Evolutionary conservation across 2,329 filamentous ascomycete genomes (phyloP).

Genomic region (Trichoderma cornu-damae): DNA sequence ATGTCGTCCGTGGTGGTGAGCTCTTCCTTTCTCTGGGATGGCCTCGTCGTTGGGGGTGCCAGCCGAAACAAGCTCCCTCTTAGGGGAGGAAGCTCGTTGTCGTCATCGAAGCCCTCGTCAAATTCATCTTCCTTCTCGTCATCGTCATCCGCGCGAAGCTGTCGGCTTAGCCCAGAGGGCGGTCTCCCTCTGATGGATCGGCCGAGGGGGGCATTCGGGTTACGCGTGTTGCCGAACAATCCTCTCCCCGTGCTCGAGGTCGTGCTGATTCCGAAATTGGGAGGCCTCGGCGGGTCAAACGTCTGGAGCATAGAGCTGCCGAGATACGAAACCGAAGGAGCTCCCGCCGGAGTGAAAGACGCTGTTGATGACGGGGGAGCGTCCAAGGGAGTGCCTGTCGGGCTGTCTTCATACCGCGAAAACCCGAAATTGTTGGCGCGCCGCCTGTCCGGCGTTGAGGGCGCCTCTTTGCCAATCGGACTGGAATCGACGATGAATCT

Average conservation of each 20-base stretch:
- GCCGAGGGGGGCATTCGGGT: slow-evolving; percentile 42
- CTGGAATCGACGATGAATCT: slow-evolving; percentile 42
- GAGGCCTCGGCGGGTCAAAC: slow-evolving; percentile 36
- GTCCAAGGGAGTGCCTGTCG: slow-evolving; percentile 50
- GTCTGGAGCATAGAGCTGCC: slow-evolving; percentile 50
- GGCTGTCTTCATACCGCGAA: slow-evolving; percentile 40
- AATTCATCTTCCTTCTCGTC: slow-evolving; percentile 28
- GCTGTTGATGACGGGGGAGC: slow-evolving; percentile 48
- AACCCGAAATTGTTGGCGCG: slow-evolving; percentile 32
- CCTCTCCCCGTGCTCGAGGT: slow-evolving; percentile 30
- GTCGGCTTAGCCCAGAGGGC: slow-evolving; percentile 49
- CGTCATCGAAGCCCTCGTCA: slow-evolving; percentile 31
- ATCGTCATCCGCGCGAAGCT: slow-evolving; percentile 32
- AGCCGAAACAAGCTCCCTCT: slow-evolving; percentile 33
- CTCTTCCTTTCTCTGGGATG: slow-evolving; percentile 24
- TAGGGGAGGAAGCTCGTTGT: slow-evolving; percentile 32
- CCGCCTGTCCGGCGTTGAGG: slow-evolving; percentile 46
- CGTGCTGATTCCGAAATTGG: slow-evolving; percentile 35
- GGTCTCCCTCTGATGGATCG: slow-evolving; percentile 44
- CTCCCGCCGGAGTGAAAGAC: slow-evolving; percentile 53
- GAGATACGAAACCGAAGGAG: slow-evolving; percentile 50
- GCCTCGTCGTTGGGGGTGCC: slow-evolving; percentile 21
- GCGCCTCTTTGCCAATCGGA: slow-evolving; percentile 40
- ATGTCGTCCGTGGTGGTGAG: slow-evolving; percentile 27
- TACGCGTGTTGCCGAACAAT: slow-evolving; percentile 36